These are phyloP conservation scores for Metschnikowia corniflorae DNA, from an alignment of 805 yeast genomes.

Conservation along the genomic window DNA sequence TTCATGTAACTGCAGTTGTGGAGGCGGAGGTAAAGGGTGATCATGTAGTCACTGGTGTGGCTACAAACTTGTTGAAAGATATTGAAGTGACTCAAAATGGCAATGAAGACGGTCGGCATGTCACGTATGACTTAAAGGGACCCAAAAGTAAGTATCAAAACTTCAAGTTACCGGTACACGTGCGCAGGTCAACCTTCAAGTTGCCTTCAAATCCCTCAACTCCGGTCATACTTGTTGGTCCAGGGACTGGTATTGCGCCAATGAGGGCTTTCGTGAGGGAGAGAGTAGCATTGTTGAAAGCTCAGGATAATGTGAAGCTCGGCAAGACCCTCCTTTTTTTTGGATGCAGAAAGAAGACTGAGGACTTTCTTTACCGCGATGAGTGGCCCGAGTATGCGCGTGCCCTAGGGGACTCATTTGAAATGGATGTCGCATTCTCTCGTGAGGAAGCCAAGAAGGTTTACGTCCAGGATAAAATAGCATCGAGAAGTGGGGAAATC, in stretches of 20 bases:
- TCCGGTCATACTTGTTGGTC: constrained; percentile 92
- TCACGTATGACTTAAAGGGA: constrained; percentile 72
- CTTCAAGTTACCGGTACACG: constrained; percentile 81
- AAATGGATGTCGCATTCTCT: constrained; percentile 80
- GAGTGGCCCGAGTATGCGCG: constrained; percentile 83
- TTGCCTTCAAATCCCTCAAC: constrained; percentile 79
- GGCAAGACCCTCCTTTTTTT: constrained; percentile 79
- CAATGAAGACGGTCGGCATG: constrained; percentile 38
- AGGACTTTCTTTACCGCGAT: constrained; percentile 81
- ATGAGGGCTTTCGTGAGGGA: constrained; percentile 94
- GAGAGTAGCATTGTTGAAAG: constrained; percentile 53
- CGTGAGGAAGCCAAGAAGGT: constrained; percentile 61
- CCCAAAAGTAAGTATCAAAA: constrained; percentile 60
- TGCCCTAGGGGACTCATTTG: constrained; percentile 57
- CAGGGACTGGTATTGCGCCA: constrained; percentile 99
- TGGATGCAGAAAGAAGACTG: constrained; percentile 78
- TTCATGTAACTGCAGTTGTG: constrained; percentile 89
- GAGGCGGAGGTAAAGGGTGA: constrained; percentile 50
- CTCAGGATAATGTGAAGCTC: constrained; percentile 29
- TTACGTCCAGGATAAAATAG: constrained; percentile 81
- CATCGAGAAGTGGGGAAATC: constrained; percentile 50
- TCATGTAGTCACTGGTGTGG: constrained; percentile 69
- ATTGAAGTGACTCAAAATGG: constrained; percentile 57
- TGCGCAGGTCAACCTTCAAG: constrained; percentile 92
- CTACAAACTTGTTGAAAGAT: constrained; percentile 81